Conservation (phyloP, 2,329 filamentous ascomycete species). For the Neofusicoccum sp. region DNA sequence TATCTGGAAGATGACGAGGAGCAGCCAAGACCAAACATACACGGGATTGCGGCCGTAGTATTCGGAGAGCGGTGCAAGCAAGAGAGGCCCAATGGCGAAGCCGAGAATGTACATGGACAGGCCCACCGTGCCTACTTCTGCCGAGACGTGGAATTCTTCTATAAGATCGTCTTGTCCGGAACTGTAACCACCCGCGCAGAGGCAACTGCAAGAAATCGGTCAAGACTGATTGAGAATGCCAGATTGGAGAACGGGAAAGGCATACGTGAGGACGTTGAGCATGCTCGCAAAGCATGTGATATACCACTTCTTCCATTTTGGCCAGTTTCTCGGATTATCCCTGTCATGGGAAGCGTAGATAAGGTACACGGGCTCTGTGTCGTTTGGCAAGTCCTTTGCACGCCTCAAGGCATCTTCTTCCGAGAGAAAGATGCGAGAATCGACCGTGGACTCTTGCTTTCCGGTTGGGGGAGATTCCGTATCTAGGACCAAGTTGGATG, state of each 20-base stretch:
- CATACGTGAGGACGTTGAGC: slow-evolving; percentile 30
- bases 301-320: slow-evolving; percentile 44
- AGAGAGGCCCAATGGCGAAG: slow-evolving; percentile 32
- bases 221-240: background rate
- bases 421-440: slow-evolving; percentile 11
- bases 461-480: background rate
- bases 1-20: slow-evolving; percentile 31
- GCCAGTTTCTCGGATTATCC: slow-evolving; percentile 47
- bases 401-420: slow-evolving; percentile 26
- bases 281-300: slow-evolving; percentile 45
- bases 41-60: slow-evolving; percentile 31
- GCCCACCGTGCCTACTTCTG: slow-evolving; percentile 24
- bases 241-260: background rate
- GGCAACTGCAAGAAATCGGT: background rate
- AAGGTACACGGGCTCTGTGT: slow-evolving; percentile 27
- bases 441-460: background rate
- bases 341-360: slow-evolving; percentile 26
- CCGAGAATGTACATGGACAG: slow-evolving; percentile 35
- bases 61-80: slow-evolving; percentile 35
- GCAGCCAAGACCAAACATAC: slow-evolving; percentile 29
- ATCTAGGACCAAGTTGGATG: background rate
- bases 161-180: slow-evolving; percentile 12
- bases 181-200: slow-evolving; percentile 19
- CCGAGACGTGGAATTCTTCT: slow-evolving; percentile 5
- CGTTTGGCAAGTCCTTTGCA: slow-evolving; percentile 25